A percentile compares a stretch with the other conserved stretches of the same genome.
Evolutionary conservation across 495 filamentous ascomycete genomes (phyloP).

Genomic region (Lepraria neglecta): DNA sequence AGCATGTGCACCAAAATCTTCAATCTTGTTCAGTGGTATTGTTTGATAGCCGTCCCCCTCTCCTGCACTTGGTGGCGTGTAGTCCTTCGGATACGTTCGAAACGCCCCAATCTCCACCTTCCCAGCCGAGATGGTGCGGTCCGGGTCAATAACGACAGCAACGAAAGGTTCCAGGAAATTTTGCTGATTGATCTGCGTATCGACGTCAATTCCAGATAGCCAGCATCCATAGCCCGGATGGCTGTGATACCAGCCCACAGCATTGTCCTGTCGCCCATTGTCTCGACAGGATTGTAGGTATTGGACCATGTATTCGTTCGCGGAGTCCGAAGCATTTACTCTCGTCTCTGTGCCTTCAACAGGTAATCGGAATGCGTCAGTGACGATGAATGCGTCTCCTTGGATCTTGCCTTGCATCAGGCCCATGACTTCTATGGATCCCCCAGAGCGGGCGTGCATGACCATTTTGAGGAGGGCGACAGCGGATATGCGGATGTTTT

Average conservation of each 20-base stretch:
- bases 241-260: slow-evolving; percentile 95
- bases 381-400: slow-evolving; percentile 80
- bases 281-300: slow-evolving; percentile 73
- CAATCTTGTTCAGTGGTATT: slow-evolving; percentile 84
- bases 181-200: slow-evolving; percentile 81
- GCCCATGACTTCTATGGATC: slow-evolving; percentile 92
- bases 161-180: slow-evolving; percentile 79
- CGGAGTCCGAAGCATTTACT: slow-evolving; percentile 91
- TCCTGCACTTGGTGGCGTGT: slow-evolving; percentile 50
- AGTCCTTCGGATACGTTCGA: slow-evolving; percentile 75
- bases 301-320: slow-evolving; percentile 92
- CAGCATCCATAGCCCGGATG: slow-evolving; percentile 99
- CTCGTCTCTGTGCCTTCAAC: slow-evolving; percentile 97
- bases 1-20: slow-evolving; percentile 92
- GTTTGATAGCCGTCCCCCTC: slow-evolving; percentile 55
- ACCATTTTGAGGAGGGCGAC: slow-evolving; percentile 97
- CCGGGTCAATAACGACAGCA: slow-evolving; percentile 94
- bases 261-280: slow-evolving; percentile 75
- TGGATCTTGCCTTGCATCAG: slow-evolving; percentile 95
- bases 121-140: slow-evolving; percentile 88
- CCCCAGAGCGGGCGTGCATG: slow-evolving; percentile 94
- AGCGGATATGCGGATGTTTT: slow-evolving; percentile 84
- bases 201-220: slow-evolving; percentile 92
- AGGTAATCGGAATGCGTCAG: slow-evolving; percentile 87
- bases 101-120: slow-evolving; percentile 98